These are phyloP conservation scores for Vitis rotundifolia DNA, from an alignment of 164 flowering plant species.

Conservation along the genomic window DNA sequence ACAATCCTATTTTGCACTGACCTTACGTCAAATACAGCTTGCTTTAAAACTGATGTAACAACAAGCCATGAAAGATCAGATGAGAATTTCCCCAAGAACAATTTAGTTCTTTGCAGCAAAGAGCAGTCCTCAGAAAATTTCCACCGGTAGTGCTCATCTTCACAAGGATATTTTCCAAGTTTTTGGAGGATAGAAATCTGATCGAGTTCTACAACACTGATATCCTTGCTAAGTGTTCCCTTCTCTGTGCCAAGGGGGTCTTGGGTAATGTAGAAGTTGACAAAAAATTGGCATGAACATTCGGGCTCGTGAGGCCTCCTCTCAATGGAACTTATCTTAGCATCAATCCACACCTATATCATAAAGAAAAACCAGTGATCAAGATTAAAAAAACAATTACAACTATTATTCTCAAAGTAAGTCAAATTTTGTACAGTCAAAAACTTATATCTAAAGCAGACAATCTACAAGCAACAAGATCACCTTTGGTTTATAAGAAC, in stretches of 20 bases:
- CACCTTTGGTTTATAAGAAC: too few species aligned
- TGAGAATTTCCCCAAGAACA: constrained; percentile 49
- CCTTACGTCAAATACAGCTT: constrained; percentile 46
- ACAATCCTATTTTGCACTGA: constrained; percentile 51
- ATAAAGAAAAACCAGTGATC: constrained; percentile 9
- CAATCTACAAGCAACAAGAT: too few species aligned
- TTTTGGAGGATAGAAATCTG: constrained; percentile 68
- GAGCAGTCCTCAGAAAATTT: constrained; percentile 54
- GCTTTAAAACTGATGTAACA: constrained; percentile 60
- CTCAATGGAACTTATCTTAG: constrained; percentile 66
- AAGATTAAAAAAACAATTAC: not conserved
- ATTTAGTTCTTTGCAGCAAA: constrained; percentile 33
- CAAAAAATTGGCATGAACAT: constrained; percentile 67
- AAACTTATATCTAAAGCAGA: not conserved
- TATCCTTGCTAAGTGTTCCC: constrained; percentile 38
- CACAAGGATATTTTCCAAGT: constrained; percentile 42
- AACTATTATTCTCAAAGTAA: not conserved
- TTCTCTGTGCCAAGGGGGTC: constrained; percentile 37
- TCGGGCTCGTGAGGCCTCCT: constrained; percentile 66
- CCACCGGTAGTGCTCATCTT: constrained; percentile 51
- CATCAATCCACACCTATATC: constrained; percentile 77
- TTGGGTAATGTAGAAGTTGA: constrained; percentile 41
- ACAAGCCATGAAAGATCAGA: constrained; percentile 77
- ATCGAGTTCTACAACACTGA: constrained; percentile 33
- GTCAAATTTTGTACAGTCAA: not conserved